Conservation (phyloP, 495 filamentous ascomycete species). For the Sporormia fimetaria region DNA sequence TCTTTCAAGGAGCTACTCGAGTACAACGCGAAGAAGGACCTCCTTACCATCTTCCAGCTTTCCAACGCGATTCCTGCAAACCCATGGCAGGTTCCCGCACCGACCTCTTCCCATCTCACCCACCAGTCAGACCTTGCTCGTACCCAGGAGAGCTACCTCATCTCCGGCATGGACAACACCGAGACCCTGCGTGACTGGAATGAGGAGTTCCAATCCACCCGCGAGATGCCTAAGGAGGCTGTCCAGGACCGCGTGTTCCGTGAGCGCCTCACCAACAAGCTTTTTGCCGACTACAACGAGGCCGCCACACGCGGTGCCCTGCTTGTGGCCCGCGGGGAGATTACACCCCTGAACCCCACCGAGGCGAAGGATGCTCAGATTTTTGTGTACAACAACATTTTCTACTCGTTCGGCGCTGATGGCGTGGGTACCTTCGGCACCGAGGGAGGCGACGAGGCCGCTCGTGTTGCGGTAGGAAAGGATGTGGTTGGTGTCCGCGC, state of each 20-base stretch:
- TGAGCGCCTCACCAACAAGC: slow-evolving; percentile 83
- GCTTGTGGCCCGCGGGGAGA: slow-evolving; percentile 82
- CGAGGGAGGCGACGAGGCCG: slow-evolving; percentile 95
- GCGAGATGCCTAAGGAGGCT: slow-evolving; percentile 81
- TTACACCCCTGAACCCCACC: slow-evolving; percentile 93
- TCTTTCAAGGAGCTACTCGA: slow-evolving; percentile 68
- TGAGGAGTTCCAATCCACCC: slow-evolving; percentile 95
- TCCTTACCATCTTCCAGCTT: slow-evolving; percentile 84
- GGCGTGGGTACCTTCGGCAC: slow-evolving; percentile 94
- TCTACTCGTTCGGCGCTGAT: slow-evolving; percentile 97
- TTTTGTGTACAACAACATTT: slow-evolving; percentile 98
- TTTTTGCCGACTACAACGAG: slow-evolving; percentile 95
- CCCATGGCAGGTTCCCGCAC: slow-evolving; percentile 77
- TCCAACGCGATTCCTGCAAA: slow-evolving; percentile 84
- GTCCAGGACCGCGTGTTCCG: slow-evolving; percentile 95
- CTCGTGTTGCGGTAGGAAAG: slow-evolving; percentile 90
- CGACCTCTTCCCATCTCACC: slow-evolving; percentile 47
- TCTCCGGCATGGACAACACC: slow-evolving; percentile 79
- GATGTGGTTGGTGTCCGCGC: slow-evolving; percentile 87
- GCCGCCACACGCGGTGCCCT: slow-evolving; percentile 89
- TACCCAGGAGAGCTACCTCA: slow-evolving; percentile 83
- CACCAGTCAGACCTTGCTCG: slow-evolving; percentile 79
- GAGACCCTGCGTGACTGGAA: slow-evolving; percentile 98
- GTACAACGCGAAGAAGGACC: slow-evolving; percentile 69
- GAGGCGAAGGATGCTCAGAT: slow-evolving; percentile 90